Evolutionary conservation across 306 rosid species (phyloP), one percentile per base, ranked within the genome.

Genomic region (Acacia crassicarpa): DNA sequence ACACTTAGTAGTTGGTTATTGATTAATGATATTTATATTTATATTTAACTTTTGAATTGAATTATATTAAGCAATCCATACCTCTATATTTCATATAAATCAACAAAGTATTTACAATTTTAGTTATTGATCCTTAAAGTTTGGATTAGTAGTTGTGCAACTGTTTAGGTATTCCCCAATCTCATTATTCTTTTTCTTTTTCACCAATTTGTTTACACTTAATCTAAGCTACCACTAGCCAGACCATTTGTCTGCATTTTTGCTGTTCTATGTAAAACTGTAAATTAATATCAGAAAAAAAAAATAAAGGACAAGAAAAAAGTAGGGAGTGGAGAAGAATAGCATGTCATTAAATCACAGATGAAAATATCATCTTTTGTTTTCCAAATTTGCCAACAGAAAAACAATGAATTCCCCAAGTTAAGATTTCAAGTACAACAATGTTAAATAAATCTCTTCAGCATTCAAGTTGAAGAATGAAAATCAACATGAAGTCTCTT

Each of bases 381-480:
- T 22, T 22, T 62, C 54, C 46, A 72, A 79, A 66, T 53, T 35
- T 38, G 53, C 56, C 75, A 27, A 46, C 61, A 27, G 32, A 61
- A 10, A 59, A 25, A 68, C 22, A 6, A 43, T 53, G 43, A 32
- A 70, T 49, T 53, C 33, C 44, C 66, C 65, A 67, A 75, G 67
- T 53, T 13, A 44, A 63, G 33, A 70, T 19, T 8, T 1, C 80
- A 74, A 62, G 54, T 17, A 83, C 67, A 61, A 23, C 35, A 61
- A 23, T 4, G 35, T 23, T 22, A 1, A 25, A 61, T 22, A 22
- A 80, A 80, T 59, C 20, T 83, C 63, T 65, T 82, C 80, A 81
- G 85, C 79, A 82, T 75, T 81, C 80, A 68, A 83, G 80, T 80
- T 79, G 82, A 53, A 70, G 80, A 79, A 75, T 67, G 76, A 71